Base-by-base conservation (phyloP, 2,329 filamentous ascomycete genomes). In the Fonsecaea pedrosoi region DNA sequence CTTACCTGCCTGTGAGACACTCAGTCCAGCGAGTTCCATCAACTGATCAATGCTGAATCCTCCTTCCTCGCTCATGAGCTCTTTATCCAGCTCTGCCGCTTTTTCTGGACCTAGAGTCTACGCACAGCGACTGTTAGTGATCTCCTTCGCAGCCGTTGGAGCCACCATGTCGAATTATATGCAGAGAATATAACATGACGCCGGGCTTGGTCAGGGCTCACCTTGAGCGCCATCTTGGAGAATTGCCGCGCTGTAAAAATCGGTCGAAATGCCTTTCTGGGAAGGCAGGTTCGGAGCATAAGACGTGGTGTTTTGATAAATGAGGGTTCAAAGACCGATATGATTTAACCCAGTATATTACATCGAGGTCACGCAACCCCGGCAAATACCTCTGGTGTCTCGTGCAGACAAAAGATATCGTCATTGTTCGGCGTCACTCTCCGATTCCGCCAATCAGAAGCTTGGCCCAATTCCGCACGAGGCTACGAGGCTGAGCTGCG, bases 31-130 rank as follows among this genome's bases (percentile, higher is more conserved):
- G 7, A 99, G 82, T 77, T 98, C 95, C 95, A 99, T 98, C 57
- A 99, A 83, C 79, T 99, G 95, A 76, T 98, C 95, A 63, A 99
- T 86, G 10, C 92, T 96, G 80, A 97, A 99, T 8, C 91, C 93
- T 45, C 87, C 87, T 0, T 89, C 87, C 10, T 87, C 86, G 76
- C 88, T 91, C 94, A 99, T 98, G 69, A 99, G 89, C 77, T 99
- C 94, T 78, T 92, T 89, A 77, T 99, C 95, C 18, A 99, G 86
- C 56, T 92, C 91, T 0, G 92, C 90, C 0, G 95, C 95, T 70
- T 92, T 92, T 80, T 95, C 93, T 50, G 94, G 90, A 9, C 90
- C 90, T 32, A 99, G 66, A 40, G 93, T 96, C 92, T 96, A 62
- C 6, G 21, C 53, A 25, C 13, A 18, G 37, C 7, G 2, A 55